These are phyloP conservation scores for Corylus avellana DNA, from an alignment of 306 rosid genomes.

Conservation along the genomic window DNA sequence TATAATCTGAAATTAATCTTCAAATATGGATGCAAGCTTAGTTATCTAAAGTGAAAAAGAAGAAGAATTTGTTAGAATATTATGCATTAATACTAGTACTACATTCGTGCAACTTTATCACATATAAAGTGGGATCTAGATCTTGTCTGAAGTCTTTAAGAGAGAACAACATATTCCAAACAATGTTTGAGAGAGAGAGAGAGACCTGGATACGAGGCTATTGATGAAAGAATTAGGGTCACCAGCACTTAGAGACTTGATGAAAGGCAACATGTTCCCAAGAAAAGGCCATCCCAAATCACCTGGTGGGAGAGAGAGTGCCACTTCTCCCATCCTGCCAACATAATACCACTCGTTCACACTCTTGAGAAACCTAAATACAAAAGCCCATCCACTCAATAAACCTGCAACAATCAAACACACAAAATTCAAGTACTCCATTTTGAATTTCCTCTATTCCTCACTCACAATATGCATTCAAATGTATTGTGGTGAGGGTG, in stretches of 20 bases:
- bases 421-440: background rate
- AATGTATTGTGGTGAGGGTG: background rate
- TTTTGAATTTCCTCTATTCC: background rate
- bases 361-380: constrained; percentile 24
- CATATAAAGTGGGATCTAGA: too few species aligned
- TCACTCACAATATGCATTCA: background rate
- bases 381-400: background rate
- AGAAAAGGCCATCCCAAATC: constrained; percentile 40
- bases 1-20: too few species aligned
- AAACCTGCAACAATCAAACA: background rate
- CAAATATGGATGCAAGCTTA: too few species aligned
- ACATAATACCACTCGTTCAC: constrained; percentile 26
- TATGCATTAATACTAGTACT: too few species aligned
- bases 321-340: background rate
- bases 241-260: constrained; percentile 18
- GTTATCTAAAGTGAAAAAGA: too few species aligned
- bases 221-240: constrained; percentile 19
- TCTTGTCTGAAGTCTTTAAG: too few species aligned
- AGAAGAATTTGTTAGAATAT: too few species aligned
- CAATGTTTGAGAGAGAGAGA: background rate
- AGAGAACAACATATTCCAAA: too few species aligned
- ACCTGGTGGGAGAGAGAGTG: constrained; percentile 29
- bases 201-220: constrained; percentile 17
- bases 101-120: too few species aligned
- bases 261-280: constrained; percentile 15